These are phyloP conservation scores for Amanita pallidorosea DNA, from an alignment of 768 basidiomycete genomes.

Conservation along the genomic window DNA sequence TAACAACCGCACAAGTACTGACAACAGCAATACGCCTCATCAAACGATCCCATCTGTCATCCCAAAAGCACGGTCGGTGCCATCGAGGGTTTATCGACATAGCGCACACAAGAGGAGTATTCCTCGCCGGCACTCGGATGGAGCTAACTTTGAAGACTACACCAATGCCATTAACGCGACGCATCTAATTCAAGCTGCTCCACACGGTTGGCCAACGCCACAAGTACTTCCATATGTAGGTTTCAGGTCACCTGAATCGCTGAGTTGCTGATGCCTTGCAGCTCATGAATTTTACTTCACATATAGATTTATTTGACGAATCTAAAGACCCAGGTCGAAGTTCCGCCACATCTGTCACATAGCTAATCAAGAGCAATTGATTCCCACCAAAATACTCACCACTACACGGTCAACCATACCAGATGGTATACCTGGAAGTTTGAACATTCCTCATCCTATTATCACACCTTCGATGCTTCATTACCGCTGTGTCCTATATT, in stretches of 20 bases:
- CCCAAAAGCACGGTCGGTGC: conserved; percentile 7
- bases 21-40: conserved; percentile 17
- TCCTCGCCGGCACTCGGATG: conserved; percentile 20
- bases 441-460: neutral
- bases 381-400: neutral
- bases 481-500: neutral
- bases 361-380: neutral
- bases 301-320: conserved; percentile 26
- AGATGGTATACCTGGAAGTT: neutral
- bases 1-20: conserved; percentile 16
- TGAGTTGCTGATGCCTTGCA: conserved; percentile 9
- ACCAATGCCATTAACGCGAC: conserved; percentile 10
- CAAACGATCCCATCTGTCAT: conserved; percentile 11
- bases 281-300: conserved; percentile 34
- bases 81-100: conserved; percentile 5
- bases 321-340: neutral
- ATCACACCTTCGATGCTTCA: neutral
- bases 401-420: neutral
- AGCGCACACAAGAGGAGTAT: conserved; percentile 17
- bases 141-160: conserved; percentile 18
- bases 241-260: neutral
- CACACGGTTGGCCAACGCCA: conserved; percentile 9
- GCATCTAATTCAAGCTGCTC: conserved; percentile 5
- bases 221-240: conserved; percentile 34
- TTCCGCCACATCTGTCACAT: neutral